Evolutionary conservation across 2,329 filamentous ascomycete genomes (phyloP).

Genomic region (Onygenales sp.): DNA sequence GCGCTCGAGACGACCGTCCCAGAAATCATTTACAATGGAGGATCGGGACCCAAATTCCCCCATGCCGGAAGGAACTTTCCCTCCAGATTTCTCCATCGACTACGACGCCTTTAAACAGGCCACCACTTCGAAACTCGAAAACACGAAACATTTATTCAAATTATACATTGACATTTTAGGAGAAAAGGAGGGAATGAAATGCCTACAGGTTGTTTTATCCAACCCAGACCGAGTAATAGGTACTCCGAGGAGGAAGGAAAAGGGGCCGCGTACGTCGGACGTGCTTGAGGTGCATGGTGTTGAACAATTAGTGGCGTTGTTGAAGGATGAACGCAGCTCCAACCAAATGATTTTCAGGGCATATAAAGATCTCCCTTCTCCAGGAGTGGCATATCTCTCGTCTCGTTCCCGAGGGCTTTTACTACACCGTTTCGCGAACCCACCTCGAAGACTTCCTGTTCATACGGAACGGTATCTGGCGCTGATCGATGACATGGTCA

Average conservation of each 20-base stretch:
- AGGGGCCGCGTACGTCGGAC: constrained; percentile 7
- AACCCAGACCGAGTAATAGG: constrained; percentile 11
- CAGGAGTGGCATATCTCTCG: constrained; percentile 44
- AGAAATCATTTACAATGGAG: neutral
- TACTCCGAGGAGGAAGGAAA: neutral
- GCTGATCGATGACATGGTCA: constrained; percentile 73
- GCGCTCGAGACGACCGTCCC: neutral
- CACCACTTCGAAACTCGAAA: neutral
- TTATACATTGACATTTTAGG: constrained; percentile 11
- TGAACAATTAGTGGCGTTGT: constrained; percentile 30
- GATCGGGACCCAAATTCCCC: neutral
- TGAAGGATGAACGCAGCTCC: constrained; percentile 34
- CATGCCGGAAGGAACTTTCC: no score
- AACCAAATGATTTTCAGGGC: constrained; percentile 43
- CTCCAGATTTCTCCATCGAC: constrained; percentile 1
- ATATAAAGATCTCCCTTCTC: constrained; percentile 44
- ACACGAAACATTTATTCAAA: constrained; percentile 6
- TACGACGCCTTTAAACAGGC: neutral
- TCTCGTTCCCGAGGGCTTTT: constrained; percentile 50
- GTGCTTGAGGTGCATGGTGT: constrained; percentile 26
- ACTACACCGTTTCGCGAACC: constrained; percentile 57
- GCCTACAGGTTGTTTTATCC: constrained; percentile 10
- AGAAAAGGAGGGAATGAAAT: constrained; percentile 10
- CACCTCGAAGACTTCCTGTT: constrained; percentile 25
- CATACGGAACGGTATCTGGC: constrained; percentile 73